Percentiles rank a stretch among this genome's conserved stretches.
phyloP scores from a whole-genome alignment of 805 yeast species.

The Candida nanaspora region DNA sequence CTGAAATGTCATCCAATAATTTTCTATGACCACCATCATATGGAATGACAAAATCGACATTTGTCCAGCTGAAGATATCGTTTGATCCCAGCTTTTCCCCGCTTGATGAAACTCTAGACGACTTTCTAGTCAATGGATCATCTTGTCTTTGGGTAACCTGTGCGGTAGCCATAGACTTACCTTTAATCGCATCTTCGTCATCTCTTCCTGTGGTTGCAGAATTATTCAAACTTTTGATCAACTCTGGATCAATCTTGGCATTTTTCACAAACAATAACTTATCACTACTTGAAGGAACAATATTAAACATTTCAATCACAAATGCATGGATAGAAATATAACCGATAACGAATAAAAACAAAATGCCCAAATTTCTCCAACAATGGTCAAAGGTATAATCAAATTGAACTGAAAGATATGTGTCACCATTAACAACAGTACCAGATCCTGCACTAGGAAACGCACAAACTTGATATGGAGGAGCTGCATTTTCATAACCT shows the following conservation, averaged over 20 bases:
- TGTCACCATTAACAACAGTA: constrained; percentile 42
- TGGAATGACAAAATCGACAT: constrained; percentile 51
- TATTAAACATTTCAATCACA: constrained; percentile 24
- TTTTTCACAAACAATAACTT: constrained; percentile 23
- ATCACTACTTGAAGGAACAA: constrained; percentile 24
- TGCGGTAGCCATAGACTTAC: not conserved
- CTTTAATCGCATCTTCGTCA: constrained; percentile 10
- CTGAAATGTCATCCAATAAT: constrained; percentile 37
- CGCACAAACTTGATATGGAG: constrained; percentile 40
- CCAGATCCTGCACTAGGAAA: constrained; percentile 49
- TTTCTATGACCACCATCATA: constrained; percentile 32
- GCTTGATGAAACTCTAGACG: not conserved
- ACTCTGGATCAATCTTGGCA: constrained; percentile 15
- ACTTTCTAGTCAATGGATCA: not conserved
- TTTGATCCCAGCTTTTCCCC: constrained; percentile 22
- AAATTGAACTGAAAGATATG: constrained; percentile 37
- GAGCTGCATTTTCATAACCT: constrained; percentile 36
- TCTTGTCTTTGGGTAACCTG: not conserved
- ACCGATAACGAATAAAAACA: constrained; percentile 33
- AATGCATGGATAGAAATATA: constrained; percentile 25
- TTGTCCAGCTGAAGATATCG: constrained; percentile 56
- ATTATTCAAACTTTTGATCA: constrained; percentile 10
- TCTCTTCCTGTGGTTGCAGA: constrained; percentile 25
- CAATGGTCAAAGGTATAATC: constrained; percentile 48
- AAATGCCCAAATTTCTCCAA: constrained; percentile 74